Evolutionary conservation across 805 yeast species (phyloP).

Genomic region (Priceomyces haplophilus): DNA sequence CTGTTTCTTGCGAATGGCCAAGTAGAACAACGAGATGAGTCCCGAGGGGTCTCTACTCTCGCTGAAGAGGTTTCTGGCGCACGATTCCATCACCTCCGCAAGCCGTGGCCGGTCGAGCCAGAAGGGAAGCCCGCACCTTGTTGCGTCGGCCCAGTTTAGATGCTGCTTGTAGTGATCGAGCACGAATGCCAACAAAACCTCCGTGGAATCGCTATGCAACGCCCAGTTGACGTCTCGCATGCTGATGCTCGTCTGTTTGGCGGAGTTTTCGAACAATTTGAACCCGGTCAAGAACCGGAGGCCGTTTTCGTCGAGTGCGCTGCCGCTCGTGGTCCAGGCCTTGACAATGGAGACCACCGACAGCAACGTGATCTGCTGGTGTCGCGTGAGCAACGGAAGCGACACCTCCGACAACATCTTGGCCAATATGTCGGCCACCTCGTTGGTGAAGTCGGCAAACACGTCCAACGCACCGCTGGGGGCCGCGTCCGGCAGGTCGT

Average conservation of each 20-base stretch:
- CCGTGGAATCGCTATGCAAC: slow-evolving; percentile 74
- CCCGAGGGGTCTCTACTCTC: slow-evolving; percentile 66
- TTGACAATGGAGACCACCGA: slow-evolving; percentile 64
- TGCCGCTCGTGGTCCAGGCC: slow-evolving; percentile 46
- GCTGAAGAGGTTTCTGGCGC: slow-evolving; percentile 71
- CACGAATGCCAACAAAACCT: slow-evolving; percentile 53
- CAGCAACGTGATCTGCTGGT: slow-evolving; percentile 81
- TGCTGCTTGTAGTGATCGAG: slow-evolving; percentile 40
- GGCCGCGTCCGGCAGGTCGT: not conserved
- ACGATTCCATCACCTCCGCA: slow-evolving; percentile 50
- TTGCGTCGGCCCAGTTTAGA: slow-evolving; percentile 59
- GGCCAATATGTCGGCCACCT: slow-evolving; percentile 46
- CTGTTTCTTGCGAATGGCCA: slow-evolving; percentile 76
- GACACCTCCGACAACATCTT: slow-evolving; percentile 62
- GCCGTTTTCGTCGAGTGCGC: slow-evolving; percentile 61
- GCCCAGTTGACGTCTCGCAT: slow-evolving; percentile 91
- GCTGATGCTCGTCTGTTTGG: slow-evolving; percentile 52
- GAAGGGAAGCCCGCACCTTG: slow-evolving; percentile 61
- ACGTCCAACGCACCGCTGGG: slow-evolving; percentile 18
- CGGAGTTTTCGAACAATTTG: slow-evolving; percentile 54
- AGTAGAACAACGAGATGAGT: slow-evolving; percentile 65
- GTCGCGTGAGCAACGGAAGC: slow-evolving; percentile 80
- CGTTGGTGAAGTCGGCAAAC: slow-evolving; percentile 36
- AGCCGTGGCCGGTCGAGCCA: slow-evolving; percentile 52
- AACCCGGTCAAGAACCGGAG: slow-evolving; percentile 67